phyloP scores from a whole-genome alignment of 352 stramenopile genomes.

The Pythium brachiatum region DNA sequence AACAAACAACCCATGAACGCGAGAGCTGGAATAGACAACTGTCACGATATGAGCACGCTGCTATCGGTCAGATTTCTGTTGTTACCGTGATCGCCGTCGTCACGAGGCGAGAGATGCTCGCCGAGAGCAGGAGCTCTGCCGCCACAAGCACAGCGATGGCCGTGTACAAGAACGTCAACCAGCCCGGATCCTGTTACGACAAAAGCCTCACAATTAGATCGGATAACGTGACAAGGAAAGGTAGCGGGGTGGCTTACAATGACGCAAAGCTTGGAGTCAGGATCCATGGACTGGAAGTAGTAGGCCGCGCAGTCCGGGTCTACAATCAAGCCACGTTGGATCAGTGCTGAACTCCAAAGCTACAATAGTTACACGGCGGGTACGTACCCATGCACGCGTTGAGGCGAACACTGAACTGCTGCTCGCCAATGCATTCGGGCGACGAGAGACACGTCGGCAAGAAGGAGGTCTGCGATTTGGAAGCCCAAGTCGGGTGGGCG shows the following conservation, averaged over 20 bases:
- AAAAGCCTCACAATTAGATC: background rate
- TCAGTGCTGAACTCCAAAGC: background rate
- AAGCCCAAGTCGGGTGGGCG: slow-evolving; percentile 2
- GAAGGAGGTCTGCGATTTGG: background rate
- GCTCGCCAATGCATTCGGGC: slow-evolving; percentile 35
- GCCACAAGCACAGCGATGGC: slow-evolving; percentile 36
- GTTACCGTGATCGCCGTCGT: background rate
- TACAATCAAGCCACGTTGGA: slow-evolving; percentile 13
- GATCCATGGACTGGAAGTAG: slow-evolving; percentile 60
- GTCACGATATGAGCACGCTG: background rate
- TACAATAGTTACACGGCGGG: background rate
- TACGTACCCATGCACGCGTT: slow-evolving; percentile 54
- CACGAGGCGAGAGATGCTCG: slow-evolving; percentile 26
- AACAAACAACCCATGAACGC: background rate
- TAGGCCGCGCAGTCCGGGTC: slow-evolving; percentile 60
- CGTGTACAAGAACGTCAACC: slow-evolving; percentile 32
- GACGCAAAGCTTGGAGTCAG: slow-evolving; percentile 39
- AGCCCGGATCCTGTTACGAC: slow-evolving; percentile 32
- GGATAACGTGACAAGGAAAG: background rate
- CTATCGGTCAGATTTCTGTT: background rate
- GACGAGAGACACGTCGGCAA: slow-evolving; percentile 21
- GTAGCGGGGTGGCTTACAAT: slow-evolving; percentile 40
- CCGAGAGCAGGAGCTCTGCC: slow-evolving; percentile 42
- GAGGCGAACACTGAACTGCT: slow-evolving; percentile 34
- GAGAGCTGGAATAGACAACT: background rate